Base-by-base conservation (phyloP, 176 grass and related monocot species). In the Aegilops speltoides region DNA sequence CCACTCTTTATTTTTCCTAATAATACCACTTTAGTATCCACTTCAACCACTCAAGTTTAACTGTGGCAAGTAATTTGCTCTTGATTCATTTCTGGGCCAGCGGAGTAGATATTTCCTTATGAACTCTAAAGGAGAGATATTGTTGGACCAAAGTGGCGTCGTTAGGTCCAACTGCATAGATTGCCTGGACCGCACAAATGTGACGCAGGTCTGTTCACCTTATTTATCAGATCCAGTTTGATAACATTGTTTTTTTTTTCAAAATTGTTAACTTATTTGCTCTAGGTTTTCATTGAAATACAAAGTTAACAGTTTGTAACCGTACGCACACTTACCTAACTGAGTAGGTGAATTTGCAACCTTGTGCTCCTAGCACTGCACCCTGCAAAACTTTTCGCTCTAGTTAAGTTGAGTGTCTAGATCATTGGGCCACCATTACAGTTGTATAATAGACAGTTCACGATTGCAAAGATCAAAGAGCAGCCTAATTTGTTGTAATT, bases 31-130 rank as follows among this genome's bases (percentile, higher is more conserved):
- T 84, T 72, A 77, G 62, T 40, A 83, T 75, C 77, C 37, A 64
- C 76, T 90, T 76, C 61, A 81, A 29, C 38, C 36, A 64, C 61
- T 69, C 50, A 72, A 79, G 79, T 86, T 90, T 89, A 90, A 84
- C 86, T 82, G 34, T 95, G 82, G 79, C 94, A 84, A 90, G 77
- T 92, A 86, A 88, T 90, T 87, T 91, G 50, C 82, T 88, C 66
- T 91, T 91, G 90, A 88, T 93, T 91, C 76, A 87, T 87, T 89
- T 87, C 86, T 89, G 92, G 90, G 90, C 80, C 92, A 99, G 94
- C 91, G 95, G 90, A 96, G 90, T 94, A 99, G 97, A 87, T 99
- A 96, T 90, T 93, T 99, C 93, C 87, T 99, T 89, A 87, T 99
- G 46, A 91, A 94, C 64, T 78, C 87, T 76, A 89, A 99, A 93